Percentiles rank a stretch among this genome's conserved stretches.
Conservation (phyloP, 2,329 filamentous ascomycete species). For the Bipolaris bicolor region DNA sequence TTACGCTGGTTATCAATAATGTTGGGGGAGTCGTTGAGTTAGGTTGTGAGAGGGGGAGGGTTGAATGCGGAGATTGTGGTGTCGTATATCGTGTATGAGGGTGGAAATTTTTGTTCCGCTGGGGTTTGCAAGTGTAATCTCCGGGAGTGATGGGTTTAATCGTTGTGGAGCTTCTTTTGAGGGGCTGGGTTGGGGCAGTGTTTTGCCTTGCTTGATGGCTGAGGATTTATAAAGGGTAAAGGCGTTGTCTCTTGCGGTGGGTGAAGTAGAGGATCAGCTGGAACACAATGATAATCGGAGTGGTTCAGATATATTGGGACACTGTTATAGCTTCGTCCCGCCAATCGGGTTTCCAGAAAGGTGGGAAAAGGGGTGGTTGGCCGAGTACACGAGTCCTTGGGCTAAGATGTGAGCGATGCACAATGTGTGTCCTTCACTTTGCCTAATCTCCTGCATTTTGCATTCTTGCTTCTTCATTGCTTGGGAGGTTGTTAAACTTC, state of each 20-base stretch:
- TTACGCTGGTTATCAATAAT: constrained; percentile 66
- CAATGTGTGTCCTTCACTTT: constrained; percentile 54
- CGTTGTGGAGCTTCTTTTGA: constrained; percentile 57
- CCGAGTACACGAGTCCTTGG: constrained; percentile 65
- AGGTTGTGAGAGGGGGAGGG: constrained; percentile 46
- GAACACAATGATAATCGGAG: constrained; percentile 59
- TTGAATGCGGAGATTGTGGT: constrained; percentile 58
- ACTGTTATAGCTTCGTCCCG: constrained; percentile 64
- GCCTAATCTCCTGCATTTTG: background rate
- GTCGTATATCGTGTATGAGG: constrained; percentile 69
- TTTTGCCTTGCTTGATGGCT: constrained; percentile 55
- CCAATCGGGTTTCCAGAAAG: constrained; percentile 61
- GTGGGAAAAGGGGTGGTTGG: constrained; percentile 59
- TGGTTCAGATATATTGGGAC: constrained; percentile 65
- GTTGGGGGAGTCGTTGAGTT: constrained; percentile 56
- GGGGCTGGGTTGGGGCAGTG: constrained; percentile 61
- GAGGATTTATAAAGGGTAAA: constrained; percentile 51
- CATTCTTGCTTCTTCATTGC: background rate
- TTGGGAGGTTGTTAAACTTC: constrained; percentile 8
- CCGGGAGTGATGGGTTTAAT: constrained; percentile 56
- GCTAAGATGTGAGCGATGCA: constrained; percentile 63
- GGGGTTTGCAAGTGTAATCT: constrained; percentile 49
- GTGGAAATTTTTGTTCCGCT: constrained; percentile 65
- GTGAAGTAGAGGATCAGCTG: constrained; percentile 59
- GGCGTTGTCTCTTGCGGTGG: constrained; percentile 56